Conservation (phyloP, 2,329 filamentous ascomycete genomes). For the Verticillium nubilum region DNA sequence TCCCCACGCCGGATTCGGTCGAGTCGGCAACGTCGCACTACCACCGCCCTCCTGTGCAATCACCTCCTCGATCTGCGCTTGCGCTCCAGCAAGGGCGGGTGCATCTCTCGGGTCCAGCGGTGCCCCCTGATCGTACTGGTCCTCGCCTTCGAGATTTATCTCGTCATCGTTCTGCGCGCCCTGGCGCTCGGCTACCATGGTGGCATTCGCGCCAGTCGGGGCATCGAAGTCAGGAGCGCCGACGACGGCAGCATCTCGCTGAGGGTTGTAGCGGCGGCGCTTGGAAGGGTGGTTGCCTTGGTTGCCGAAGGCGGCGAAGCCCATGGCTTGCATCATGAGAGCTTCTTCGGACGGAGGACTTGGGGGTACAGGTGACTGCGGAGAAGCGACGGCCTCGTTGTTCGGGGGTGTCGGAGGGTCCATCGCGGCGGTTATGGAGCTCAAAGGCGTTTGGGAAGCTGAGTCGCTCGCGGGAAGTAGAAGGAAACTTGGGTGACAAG, state of each 20-base stretch:
- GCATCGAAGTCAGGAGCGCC: constrained; percentile 14
- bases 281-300: constrained; percentile 44
- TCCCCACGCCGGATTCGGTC: constrained; percentile 11
- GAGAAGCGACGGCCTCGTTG: neutral
- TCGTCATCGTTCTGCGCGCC: constrained; percentile 33
- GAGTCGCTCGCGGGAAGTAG: too few species aligned
- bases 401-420: neutral
- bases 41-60: neutral
- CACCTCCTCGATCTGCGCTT: constrained; percentile 9
- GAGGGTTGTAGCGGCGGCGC: constrained; percentile 61
- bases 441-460: neutral
- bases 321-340: constrained; percentile 50
- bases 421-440: neutral
- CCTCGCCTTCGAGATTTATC: constrained; percentile 36
- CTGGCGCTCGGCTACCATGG: constrained; percentile 23
- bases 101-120: constrained; percentile 5
- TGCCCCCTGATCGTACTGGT: constrained; percentile 10
- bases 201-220: constrained; percentile 25
- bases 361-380: neutral
- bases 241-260: constrained; percentile 43
- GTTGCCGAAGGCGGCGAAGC: constrained; percentile 66
- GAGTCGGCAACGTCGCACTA: constrained; percentile 8
- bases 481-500: neutral
- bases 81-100: constrained; percentile 10
- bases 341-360: neutral